Conservation (phyloP, 306 rosid genomes). For the Benincasa hispida region DNA sequence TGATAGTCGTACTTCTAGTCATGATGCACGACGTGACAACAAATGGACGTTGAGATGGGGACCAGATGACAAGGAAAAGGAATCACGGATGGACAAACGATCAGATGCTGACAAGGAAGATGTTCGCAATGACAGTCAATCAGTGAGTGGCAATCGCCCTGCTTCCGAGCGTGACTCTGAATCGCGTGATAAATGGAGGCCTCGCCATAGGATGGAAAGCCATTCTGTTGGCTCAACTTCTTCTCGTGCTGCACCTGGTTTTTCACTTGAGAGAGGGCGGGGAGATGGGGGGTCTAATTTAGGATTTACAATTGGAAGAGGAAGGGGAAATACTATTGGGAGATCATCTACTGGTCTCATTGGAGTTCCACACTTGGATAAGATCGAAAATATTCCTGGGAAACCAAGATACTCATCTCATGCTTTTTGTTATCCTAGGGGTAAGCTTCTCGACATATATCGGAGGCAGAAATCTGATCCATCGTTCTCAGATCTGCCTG, state of each 20-base stretch:
- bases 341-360: slow-evolving; percentile 22
- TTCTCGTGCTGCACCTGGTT: slow-evolving; percentile 52
- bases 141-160: slow-evolving; percentile 27
- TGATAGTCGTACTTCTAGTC: slow-evolving; percentile 9
- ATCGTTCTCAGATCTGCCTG: slow-evolving; percentile 21
- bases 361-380: slow-evolving; percentile 21
- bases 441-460: slow-evolving; percentile 50
- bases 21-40: slow-evolving; percentile 43
- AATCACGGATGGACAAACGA: slow-evolving; percentile 31
- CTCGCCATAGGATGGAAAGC: slow-evolving; percentile 49
- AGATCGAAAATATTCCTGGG: slow-evolving; percentile 20
- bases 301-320: slow-evolving; percentile 48
- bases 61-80: slow-evolving; percentile 59
- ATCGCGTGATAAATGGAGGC: slow-evolving; percentile 62
- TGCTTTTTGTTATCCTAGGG: slow-evolving; percentile 42
- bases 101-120: slow-evolving; percentile 41
- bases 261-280: slow-evolving; percentile 39
- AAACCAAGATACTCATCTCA: slow-evolving; percentile 19
- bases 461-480: slow-evolving; percentile 25
- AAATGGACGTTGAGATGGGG: slow-evolving; percentile 60
- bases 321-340: slow-evolving; percentile 29
- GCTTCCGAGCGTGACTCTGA: slow-evolving; percentile 45
- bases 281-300: slow-evolving; percentile 35
- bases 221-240: slow-evolving; percentile 31
- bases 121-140: slow-evolving; percentile 25